phyloP scores from a whole-genome alignment of 2,329 filamentous ascomycete species.

The Colletotrichum cuscutae region DNA sequence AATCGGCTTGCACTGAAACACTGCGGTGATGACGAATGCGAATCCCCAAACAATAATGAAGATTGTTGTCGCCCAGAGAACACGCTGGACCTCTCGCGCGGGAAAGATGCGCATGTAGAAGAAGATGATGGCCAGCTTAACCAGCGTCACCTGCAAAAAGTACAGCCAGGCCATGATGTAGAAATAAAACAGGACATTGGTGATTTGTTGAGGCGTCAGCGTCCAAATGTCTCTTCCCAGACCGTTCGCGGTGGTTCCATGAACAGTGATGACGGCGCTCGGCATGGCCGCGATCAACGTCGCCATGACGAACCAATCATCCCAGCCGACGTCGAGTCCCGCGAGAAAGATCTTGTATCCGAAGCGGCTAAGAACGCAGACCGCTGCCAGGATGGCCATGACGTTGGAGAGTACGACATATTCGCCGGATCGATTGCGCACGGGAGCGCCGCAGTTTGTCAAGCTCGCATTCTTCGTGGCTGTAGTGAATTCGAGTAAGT shows the following conservation, averaged over 20 bases:
- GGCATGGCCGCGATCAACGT: conserved; percentile 42
- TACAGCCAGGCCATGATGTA: conserved; percentile 54
- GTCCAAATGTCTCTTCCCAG: conserved; percentile 59
- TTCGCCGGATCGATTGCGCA: conserved; percentile 44
- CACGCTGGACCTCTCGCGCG: conserved; percentile 41
- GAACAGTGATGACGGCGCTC: conserved; percentile 42
- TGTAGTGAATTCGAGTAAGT: conserved; percentile 1
- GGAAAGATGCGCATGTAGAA: conserved; percentile 65
- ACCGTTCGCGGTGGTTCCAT: conserved; percentile 46
- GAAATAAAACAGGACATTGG: conserved; percentile 49
- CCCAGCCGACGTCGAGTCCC: conserved; percentile 45
- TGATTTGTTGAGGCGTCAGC: conserved; percentile 50
- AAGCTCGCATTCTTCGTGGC: conserved; percentile 40
- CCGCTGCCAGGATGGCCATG: conserved; percentile 46
- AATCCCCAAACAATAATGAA: conserved; percentile 48
- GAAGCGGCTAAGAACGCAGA: conserved; percentile 51
- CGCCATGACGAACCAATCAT: conserved; percentile 48
- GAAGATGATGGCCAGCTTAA: conserved; percentile 59
- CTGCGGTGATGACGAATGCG: conserved; percentile 49
- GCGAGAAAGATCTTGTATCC: conserved; percentile 44
- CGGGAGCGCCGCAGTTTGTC: conserved; percentile 39
- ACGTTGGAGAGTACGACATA: conserved; percentile 43
- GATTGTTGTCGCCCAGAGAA: conserved; percentile 50
- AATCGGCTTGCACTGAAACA: conserved; percentile 60
- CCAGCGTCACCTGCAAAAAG: conserved; percentile 52